Evolutionary conservation across 1,139 yeast genomes (phyloP), one percentile per base, ranked within the genome.

Genomic region (Scheffersomyces segobiensis): DNA sequence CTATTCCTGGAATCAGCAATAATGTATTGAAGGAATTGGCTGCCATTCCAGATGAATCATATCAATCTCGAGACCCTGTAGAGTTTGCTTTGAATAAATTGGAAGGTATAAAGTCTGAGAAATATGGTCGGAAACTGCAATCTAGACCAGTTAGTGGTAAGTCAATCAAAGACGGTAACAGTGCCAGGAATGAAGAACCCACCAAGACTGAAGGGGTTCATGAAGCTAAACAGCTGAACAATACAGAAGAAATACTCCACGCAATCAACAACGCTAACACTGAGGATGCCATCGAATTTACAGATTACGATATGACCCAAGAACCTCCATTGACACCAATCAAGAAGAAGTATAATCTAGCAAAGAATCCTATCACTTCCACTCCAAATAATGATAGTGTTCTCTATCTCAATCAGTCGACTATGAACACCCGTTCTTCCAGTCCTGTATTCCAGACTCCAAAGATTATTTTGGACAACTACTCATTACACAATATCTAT

Each of bases 21-120:
- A 79, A 79, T 56, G 88, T 87, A 2, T 83, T 89, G 55, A 87
- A 87, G 54, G 91, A 87, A 66, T 79, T 91, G 56, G 93, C 95
- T 0, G 88, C 89, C 2, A 87, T 92, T 53, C 93, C 97, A 0
- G 97, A 92, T 69, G 93, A 88, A 59, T 78, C 88, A 0, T 77
- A 83, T 53, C 85, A 81, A 49, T 87, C 84, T 39, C 72, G 71
- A 53, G 75, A 77, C 61, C 97, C 97, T 0, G 79, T 93, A n/a
- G 84, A 82, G 57, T 85, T 86, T 56, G 95, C 98, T 0, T 77
- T 93, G 61, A 79, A 81, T 69, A 91, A 90, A 70, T 76, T 93
- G 42, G 96, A 91, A 71, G 98, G 97, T 0, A 85, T 81, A 50
- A 81, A 75, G 53, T 57, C 63, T n/a, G 20, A 49, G n/a, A 22